phyloP scores from a whole-genome alignment of 129 eudicot genomes.

The Pseudognaphalium luteoalbum region DNA sequence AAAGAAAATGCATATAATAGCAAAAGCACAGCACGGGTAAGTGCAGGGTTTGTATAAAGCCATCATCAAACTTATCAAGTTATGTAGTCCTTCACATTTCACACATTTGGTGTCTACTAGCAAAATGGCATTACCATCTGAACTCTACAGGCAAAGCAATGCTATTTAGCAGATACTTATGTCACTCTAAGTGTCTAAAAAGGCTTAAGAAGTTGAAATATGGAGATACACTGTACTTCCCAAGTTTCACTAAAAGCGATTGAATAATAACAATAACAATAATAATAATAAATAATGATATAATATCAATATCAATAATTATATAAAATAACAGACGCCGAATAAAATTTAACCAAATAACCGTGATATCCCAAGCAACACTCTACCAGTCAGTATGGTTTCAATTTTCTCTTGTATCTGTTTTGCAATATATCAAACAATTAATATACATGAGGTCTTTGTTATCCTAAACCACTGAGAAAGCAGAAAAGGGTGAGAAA shows the following conservation, averaged over 20 bases:
- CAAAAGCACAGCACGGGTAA: conserved; percentile 6
- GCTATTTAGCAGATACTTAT: conserved; percentile 11
- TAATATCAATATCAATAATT: no score
- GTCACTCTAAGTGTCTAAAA: conserved; percentile 5
- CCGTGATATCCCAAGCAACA: conserved; percentile 19
- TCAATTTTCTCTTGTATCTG: background rate
- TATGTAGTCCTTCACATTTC: conserved; percentile 12
- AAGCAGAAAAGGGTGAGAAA: background rate
- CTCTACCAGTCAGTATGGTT: background rate
- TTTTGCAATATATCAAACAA: background rate
- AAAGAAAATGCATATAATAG: conserved; percentile 7
- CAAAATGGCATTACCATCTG: conserved; percentile 5
- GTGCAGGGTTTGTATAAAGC: background rate
- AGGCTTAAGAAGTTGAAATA: conserved; percentile 8
- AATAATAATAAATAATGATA: no score
- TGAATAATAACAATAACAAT: no score
- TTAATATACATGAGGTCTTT: conserved; percentile 12
- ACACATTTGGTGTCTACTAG: conserved; percentile 11
- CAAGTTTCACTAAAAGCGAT: background rate
- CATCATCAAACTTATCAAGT: conserved; percentile 4
- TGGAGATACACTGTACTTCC: background rate
- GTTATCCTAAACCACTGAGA: conserved; percentile 9
- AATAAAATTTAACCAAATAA: conserved; percentile 4
- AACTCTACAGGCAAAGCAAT: background rate
- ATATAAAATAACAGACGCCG: background rate